These are phyloP conservation scores for Syzygium syzygioides DNA, from an alignment of 441 rosid species.

Conservation along the genomic window DNA sequence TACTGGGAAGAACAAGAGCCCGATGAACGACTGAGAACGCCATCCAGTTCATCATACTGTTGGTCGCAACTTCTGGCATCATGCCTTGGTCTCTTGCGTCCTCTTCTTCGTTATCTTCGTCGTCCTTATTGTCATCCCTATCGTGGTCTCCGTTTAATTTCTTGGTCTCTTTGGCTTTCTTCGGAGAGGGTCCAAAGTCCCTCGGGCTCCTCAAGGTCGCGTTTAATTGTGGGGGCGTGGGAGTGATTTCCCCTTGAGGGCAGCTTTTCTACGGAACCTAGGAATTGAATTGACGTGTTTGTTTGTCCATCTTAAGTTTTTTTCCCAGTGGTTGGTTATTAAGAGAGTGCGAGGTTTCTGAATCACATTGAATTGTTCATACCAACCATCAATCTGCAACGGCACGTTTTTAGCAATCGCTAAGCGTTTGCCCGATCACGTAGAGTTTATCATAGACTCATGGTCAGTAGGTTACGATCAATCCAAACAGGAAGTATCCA, in stretches of 20 bases:
- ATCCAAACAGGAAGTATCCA: too few species aligned
- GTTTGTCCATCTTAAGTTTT: neutral
- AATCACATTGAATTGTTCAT: neutral
- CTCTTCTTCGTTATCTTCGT: too few species aligned
- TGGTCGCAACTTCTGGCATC: too few species aligned
- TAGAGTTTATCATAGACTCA: too few species aligned
- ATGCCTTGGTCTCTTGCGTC: too few species aligned
- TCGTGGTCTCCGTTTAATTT: neutral
- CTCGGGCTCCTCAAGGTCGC: conserved; percentile 60
- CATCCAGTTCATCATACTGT: too few species aligned
- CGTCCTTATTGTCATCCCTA: too few species aligned
- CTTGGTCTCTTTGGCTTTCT: conserved; percentile 39
- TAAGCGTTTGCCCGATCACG: too few species aligned
- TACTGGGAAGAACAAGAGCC: too few species aligned
- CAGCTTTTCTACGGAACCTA: conserved; percentile 2
- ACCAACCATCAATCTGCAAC: conserved; percentile 15
- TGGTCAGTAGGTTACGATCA: too few species aligned
- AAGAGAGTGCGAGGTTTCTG: conserved; percentile 5
- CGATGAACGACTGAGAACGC: too few species aligned
- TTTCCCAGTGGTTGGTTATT: conserved; percentile 9
- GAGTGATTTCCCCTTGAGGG: conserved; percentile 5
- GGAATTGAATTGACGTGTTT: conserved; percentile 1
- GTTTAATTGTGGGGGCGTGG: conserved; percentile 20
- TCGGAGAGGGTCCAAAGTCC: conserved; percentile 68
- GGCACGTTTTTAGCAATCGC: neutral